Percentiles rank a stretch among this genome's conserved stretches.
Conservation (phyloP, 257 asterid species). For the Nicotiana noctiflora region DNA sequence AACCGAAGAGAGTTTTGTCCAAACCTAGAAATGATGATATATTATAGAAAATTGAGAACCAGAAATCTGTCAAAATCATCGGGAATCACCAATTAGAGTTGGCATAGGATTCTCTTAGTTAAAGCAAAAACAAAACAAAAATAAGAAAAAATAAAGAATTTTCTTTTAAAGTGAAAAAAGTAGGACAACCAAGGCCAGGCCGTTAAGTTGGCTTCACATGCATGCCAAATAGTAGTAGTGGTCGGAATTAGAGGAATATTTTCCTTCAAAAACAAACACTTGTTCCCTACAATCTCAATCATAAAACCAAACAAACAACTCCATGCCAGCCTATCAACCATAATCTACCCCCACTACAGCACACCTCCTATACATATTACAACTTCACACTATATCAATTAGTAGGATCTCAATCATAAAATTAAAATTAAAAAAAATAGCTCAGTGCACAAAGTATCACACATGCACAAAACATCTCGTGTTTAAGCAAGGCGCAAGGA, state of each 20-base stretch:
- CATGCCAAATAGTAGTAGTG: neutral
- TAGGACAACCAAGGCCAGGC: neutral
- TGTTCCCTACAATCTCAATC: slow-evolving; percentile 1
- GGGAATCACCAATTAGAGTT: neutral
- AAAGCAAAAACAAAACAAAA: neutral
- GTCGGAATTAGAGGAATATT: slow-evolving; percentile 4
- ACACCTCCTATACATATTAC: neutral
- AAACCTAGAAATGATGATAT: too few relatives aligned
- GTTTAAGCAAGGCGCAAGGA: accelerated
- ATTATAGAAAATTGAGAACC: neutral
- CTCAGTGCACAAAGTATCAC: too few relatives aligned
- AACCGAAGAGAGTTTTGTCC: too few relatives aligned
- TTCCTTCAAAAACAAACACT: neutral
- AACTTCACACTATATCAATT: neutral
- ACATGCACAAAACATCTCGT: too few relatives aligned
- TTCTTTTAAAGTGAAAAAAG: neutral
- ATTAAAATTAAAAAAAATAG: too few relatives aligned
- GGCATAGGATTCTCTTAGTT: neutral
- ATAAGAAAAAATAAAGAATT: neutral
- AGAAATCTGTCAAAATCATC: neutral
- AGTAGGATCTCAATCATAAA: too few relatives aligned
- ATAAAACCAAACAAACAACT: neutral
- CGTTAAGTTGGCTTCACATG: neutral
- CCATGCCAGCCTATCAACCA: neutral
- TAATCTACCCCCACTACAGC: neutral